phyloP scores from a whole-genome alignment of 441 rosid species.

The Adansonia grandidieri region DNA sequence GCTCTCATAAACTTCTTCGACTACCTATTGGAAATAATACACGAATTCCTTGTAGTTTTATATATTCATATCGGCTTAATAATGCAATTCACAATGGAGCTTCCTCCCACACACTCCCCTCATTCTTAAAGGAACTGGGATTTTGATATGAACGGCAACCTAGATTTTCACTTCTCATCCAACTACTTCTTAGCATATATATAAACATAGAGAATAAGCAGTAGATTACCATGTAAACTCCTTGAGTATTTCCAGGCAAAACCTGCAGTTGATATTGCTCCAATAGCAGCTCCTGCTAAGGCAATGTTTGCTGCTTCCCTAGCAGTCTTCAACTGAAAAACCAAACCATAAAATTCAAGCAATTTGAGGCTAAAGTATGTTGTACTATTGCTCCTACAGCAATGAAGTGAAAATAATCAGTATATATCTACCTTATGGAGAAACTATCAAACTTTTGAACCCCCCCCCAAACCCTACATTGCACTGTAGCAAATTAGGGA shows the following conservation, averaged over 20 bases:
- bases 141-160: neutral
- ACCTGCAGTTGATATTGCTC: constrained; percentile 81
- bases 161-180: neutral
- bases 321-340: constrained; percentile 76
- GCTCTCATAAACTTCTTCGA: too few relatives aligned
- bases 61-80: neutral
- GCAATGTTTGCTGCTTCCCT: constrained; percentile 67
- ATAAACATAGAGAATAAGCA: constrained; percentile 2
- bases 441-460: neutral
- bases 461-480: neutral
- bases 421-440: neutral
- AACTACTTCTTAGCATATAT: neutral
- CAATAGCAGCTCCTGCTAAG: constrained; percentile 61
- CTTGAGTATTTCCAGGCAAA: constrained; percentile 86
- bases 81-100: neutral
- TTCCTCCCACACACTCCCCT: neutral
- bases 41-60: neutral
- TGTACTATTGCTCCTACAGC: neutral
- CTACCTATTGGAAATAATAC: neutral
- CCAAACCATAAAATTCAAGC: neutral
- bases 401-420: neutral
- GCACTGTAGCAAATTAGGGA: neutral
- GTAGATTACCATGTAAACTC: constrained; percentile 73
- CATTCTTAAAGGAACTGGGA: neutral
- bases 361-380: neutral